phyloP scores from a whole-genome alignment of 2,329 filamentous ascomycete genomes.

The Lachnellula willkommii region DNA sequence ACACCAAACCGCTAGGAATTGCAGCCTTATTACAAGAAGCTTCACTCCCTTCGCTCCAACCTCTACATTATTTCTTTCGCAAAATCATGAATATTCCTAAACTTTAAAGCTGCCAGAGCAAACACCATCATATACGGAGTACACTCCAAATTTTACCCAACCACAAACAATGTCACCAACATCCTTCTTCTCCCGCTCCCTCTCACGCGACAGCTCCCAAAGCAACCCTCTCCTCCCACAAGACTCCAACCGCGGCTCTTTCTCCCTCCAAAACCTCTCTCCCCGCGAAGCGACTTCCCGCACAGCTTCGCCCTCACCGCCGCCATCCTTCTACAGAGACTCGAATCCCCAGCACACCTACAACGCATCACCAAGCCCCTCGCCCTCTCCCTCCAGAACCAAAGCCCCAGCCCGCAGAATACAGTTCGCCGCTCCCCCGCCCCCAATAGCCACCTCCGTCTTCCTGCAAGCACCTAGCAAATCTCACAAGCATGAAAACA shows the following conservation, averaged over 20 bases:
- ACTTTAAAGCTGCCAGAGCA: background rate
- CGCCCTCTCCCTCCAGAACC: constrained; percentile 13
- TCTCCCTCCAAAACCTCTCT: constrained; percentile 23
- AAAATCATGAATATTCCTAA: background rate
- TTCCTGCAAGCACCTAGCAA: background rate
- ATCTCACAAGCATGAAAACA: background rate
- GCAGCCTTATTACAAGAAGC: constrained; percentile 3
- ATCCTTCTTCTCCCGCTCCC: constrained; percentile 21
- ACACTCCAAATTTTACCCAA: no score
- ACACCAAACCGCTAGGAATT: constrained; percentile 8
- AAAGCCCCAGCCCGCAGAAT: constrained; percentile 16
- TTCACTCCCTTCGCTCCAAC: background rate
- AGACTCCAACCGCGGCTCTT: constrained; percentile 9
- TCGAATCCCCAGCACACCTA: background rate
- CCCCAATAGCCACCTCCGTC: constrained; percentile 25
- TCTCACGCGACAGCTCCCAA: constrained; percentile 7
- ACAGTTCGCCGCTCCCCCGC: constrained; percentile 28
- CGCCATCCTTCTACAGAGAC: constrained; percentile 26
- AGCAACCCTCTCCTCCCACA: constrained; percentile 21
- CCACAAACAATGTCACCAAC: constrained; percentile 18
- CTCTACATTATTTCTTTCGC: background rate
- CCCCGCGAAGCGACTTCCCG: constrained; percentile 10
- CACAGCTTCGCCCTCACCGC: constrained; percentile 19
- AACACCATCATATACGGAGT: background rate
- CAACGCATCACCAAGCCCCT: constrained; percentile 1